A percentile compares a stretch with the other conserved stretches of the same genome.
Evolutionary conservation across 176 grass and related monocot genomes (phyloP).

Genomic region (Neostapfia colusana): DNA sequence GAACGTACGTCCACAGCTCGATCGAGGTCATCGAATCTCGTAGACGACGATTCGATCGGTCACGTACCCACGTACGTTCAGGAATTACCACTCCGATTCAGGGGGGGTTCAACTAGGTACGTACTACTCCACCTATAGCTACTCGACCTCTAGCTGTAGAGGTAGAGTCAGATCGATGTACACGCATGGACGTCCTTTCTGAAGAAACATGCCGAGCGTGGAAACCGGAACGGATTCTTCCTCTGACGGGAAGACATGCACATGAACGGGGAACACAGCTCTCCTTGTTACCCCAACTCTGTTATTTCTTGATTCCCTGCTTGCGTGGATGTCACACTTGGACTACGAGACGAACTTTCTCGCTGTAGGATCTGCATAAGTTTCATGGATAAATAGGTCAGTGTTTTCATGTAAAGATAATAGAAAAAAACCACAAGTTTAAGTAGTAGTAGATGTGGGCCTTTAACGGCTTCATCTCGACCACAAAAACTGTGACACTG

Average conservation of each 20-base stretch:
- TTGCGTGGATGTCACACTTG: background rate
- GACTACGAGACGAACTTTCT: no score
- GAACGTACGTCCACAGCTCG: background rate
- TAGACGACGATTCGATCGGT: background rate
- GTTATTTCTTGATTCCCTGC: no score
- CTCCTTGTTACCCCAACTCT: no score
- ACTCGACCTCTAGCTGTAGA: background rate
- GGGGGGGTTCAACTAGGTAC: no score
- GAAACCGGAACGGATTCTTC: conserved; percentile 1
- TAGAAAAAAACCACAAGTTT: background rate
- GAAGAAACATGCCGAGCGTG: background rate
- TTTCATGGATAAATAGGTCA: background rate
- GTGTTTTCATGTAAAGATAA: background rate
- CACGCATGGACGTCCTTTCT: background rate
- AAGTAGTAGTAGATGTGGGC: no score
- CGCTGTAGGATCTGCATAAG: no score
- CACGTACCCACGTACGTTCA: background rate
- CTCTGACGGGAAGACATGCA: no score
- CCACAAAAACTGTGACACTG: background rate
- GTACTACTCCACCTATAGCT: no score
- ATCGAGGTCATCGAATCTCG: background rate
- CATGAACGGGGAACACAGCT: no score
- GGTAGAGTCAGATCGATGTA: background rate
- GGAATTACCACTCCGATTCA: background rate
- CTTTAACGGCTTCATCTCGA: background rate